Percentiles rank a stretch among this genome's conserved stretches.
Conservation (phyloP, 768 basidiomycete species). For the Coprinellus micaceus region DNA sequence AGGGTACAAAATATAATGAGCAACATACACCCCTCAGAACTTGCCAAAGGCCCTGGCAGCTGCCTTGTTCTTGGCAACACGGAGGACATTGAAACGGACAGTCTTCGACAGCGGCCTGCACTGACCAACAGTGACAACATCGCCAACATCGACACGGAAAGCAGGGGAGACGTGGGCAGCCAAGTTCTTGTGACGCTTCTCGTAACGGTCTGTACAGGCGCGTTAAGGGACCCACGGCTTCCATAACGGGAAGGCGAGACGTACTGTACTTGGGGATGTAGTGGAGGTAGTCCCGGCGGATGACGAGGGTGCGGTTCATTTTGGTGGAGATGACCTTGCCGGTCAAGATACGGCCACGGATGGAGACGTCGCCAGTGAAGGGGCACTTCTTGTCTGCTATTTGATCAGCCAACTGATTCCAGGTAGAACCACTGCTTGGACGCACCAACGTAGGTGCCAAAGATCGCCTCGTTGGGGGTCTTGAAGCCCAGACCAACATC, state of each 20-base stretch:
- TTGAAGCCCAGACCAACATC: slow-evolving; percentile 96
- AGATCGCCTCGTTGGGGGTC: slow-evolving; percentile 94
- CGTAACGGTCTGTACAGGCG: slow-evolving; percentile 77
- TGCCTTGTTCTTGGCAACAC: slow-evolving; percentile 92
- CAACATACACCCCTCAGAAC: slow-evolving; percentile 51
- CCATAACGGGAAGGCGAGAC: slow-evolving; percentile 25
- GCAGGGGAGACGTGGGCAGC: slow-evolving; percentile 96
- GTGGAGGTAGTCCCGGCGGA: slow-evolving; percentile 92
- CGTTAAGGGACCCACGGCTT: slow-evolving; percentile 7
- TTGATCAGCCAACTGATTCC: not conserved
- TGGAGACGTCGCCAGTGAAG: slow-evolving; percentile 94
- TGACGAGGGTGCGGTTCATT: slow-evolving; percentile 98
- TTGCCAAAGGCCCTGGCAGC: slow-evolving; percentile 89
- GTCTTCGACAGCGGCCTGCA: slow-evolving; percentile 99
- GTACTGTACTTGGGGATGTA: slow-evolving; percentile 98
- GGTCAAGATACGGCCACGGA: slow-evolving; percentile 97
- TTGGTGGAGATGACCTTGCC: slow-evolving; percentile 98
- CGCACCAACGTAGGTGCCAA: slow-evolving; percentile 93
- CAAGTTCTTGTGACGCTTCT: slow-evolving; percentile 98
- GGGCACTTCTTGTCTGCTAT: slow-evolving; percentile 97
- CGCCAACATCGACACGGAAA: slow-evolving; percentile 96
- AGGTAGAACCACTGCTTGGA: slow-evolving; percentile 2
- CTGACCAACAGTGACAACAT: slow-evolving; percentile 95
- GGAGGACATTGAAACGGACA: slow-evolving; percentile 97
- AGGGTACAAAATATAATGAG: slow-evolving; percentile 21